A percentile compares a stretch with the other conserved stretches of the same genome.
phyloP scores from a whole-genome alignment of 768 basidiomycete genomes.

The Phylloporus arenicola region DNA sequence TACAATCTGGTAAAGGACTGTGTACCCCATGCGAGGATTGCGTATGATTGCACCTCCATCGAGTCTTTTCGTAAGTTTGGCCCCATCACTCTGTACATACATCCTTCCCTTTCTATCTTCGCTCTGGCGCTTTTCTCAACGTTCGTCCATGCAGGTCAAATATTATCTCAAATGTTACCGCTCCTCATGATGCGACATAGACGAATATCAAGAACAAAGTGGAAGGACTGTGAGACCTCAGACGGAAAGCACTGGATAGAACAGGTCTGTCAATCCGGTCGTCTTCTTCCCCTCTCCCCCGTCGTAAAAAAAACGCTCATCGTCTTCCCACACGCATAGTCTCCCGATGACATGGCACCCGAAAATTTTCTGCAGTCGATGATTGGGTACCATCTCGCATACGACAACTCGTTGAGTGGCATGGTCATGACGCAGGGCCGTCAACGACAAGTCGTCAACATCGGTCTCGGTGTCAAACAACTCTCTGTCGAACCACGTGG shows the following conservation, averaged over 20 bases:
- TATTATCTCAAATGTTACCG: slow-evolving; percentile 71
- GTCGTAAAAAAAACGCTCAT: slow-evolving; percentile 2
- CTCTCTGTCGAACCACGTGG: slow-evolving; percentile 58
- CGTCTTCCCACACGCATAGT: slow-evolving; percentile 26
- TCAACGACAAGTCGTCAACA: slow-evolving; percentile 70
- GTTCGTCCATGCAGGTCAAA: slow-evolving; percentile 42
- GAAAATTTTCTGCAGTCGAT: slow-evolving; percentile 64
- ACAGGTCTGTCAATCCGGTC: slow-evolving; percentile 43
- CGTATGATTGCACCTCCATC: slow-evolving; percentile 50
- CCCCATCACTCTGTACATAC: not conserved
- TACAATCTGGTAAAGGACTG: slow-evolving; percentile 56
- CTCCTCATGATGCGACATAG: slow-evolving; percentile 84
- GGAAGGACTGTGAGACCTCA: slow-evolving; percentile 57
- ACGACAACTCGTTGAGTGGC: slow-evolving; percentile 65
- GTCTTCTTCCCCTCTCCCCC: not conserved
- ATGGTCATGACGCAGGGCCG: slow-evolving; percentile 83
- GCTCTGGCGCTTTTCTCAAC: not conserved
- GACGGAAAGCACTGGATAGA: slow-evolving; percentile 82
- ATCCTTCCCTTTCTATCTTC: not conserved
- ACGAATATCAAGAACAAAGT: slow-evolving; percentile 69
- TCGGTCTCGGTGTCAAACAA: slow-evolving; percentile 75
- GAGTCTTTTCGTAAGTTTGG: slow-evolving; percentile 61
- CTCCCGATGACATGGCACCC: slow-evolving; percentile 55
- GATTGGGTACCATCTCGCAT: slow-evolving; percentile 75
- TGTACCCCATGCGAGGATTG: slow-evolving; percentile 50